Evolutionary conservation across 2,329 filamentous ascomycete genomes (phyloP), one percentile per base, ranked within the genome.

Genomic region (Rhinocladiella mackenziei): DNA sequence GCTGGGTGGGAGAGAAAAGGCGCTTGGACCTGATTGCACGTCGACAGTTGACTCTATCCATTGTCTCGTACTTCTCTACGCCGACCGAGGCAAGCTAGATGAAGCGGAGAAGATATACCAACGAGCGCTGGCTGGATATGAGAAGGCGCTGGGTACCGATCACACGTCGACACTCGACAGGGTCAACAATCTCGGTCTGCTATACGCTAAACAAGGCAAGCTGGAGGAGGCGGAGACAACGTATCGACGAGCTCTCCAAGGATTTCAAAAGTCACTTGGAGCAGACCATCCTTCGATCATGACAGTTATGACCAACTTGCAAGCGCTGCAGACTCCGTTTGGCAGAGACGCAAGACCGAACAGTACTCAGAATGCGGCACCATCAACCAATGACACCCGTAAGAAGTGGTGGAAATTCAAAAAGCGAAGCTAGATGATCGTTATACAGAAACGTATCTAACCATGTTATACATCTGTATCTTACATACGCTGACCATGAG

Each of bases 61-160:
- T n/a, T n/a, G n/a, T n/a, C n/a, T n/a, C n/a, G n/a, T n/a, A n/a
- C n/a, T n/a, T n/a, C n/a, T n/a, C n/a, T n/a, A n/a, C n/a, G n/a
- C n/a, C n/a, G n/a, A n/a, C n/a, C n/a, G n/a, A n/a, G n/a, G n/a
- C n/a, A n/a, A n/a, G n/a, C n/a, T n/a, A n/a, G n/a, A n/a, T n/a
- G n/a, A n/a, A n/a, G n/a, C n/a, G n/a, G n/a, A n/a, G n/a, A n/a
- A n/a, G n/a, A n/a, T n/a, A n/a, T n/a, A n/a, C n/a, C n/a, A n/a
- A n/a, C n/a, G n/a, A 8, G 9, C 2, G 54, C 23, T 26, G 23
- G 23, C 23, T 26, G 56, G 23, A 29, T 38, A 38, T 50, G 56
- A 1, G 47, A 13, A n/a, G 34, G 10, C 14, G 56, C 50, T 4
- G 26, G 3, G 32, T 44, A 50, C 17, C 32, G 33, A 17, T 40